Conservation (phyloP, 371 early-diverging fungal species). For the Rhizomucor pusillus region DNA sequence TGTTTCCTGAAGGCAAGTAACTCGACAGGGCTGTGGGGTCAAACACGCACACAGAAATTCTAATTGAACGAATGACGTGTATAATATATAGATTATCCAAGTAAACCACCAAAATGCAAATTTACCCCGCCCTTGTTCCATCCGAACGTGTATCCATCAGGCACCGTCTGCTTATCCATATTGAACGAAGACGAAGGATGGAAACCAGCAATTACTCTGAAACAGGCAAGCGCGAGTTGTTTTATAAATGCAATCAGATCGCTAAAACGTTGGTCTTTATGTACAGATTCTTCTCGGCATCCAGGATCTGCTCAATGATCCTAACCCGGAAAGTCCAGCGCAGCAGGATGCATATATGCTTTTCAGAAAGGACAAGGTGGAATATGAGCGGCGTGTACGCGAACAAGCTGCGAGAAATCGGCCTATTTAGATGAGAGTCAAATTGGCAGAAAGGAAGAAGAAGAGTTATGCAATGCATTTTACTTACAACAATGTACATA, state of each 20-base stretch:
- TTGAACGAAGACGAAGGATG: conserved; percentile 95
- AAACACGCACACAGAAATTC: neutral
- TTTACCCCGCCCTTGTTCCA: conserved; percentile 95
- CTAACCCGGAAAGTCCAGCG: conserved; percentile 96
- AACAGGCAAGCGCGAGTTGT: conserved; percentile 68
- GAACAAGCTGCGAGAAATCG: conserved; percentile 66
- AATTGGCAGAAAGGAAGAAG: no score
- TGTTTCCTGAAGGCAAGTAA: conserved; percentile 89
- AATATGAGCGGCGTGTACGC: conserved; percentile 75
- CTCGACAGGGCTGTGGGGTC: no score
- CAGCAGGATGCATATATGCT: conserved; percentile 91
- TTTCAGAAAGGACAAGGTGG: conserved; percentile 67
- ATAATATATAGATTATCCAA: conserved; percentile 65
- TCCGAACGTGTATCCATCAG: conserved; percentile 99
- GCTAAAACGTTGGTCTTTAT: no score
- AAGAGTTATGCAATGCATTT: neutral
- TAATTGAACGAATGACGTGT: neutral
- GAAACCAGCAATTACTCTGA: conserved; percentile 98
- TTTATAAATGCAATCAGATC: neutral
- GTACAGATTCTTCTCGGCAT: conserved; percentile 82
- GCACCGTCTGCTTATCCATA: conserved; percentile 99
- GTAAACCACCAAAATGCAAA: conserved; percentile 85
- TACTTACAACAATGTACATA: neutral
- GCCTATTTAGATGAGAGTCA: conserved; percentile 7
- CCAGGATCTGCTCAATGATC: conserved; percentile 95